Base-by-base conservation (phyloP, 768 basidiomycete species). In the Trametes gibbosa region DNA sequence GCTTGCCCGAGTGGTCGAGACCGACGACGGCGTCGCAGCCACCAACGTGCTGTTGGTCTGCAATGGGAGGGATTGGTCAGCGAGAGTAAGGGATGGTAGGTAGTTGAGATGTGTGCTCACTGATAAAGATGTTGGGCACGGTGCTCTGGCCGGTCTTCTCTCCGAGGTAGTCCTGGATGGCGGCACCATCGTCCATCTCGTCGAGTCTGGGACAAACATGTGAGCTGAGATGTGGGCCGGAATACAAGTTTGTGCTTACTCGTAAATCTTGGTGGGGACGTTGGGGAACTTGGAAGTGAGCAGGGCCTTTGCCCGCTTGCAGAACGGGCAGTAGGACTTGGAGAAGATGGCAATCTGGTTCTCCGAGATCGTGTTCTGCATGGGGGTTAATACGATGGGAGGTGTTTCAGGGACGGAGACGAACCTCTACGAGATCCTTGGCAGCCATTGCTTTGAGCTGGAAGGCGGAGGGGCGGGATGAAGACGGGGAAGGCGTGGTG, bases 71-170 rank as follows among this genome's bases (percentile, higher is more conserved):
- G n/a, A 2, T 12, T 2, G 7, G 12, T 14, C 25, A 16, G 35
- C 48, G 40, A 34, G 13, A 5, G 24, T 41, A 32, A 10, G 29
- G 29, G 10, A 10, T 32, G 29, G 5, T 10, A 32, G 10, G 5
- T 4, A 32, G 4, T 5, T 4, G 29, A 4, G 29, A 32, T 32
- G 4, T 35, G 0, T 34, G 69, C 78, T 52, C 59, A 90, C 88
- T 81, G 68, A 92, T 80, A 75, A 90, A 93, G 58, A 90, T 79
- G 67, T 84, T 89, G 29, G 91, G 91, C 5, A 93, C 91, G 12
- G 86, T 87, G 21, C 81, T 71, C 64, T 88, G 90, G 0, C 78
- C 79, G 0, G 88, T 89, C 79, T 84, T 87, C 64, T 80, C 54
- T 2, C 12, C 21, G 4, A 94, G 77, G 65, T 91, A 92, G 21